Evolutionary conservation across 202 grass and related monocot species (phyloP).

Genomic region (Setaria viridis): DNA sequence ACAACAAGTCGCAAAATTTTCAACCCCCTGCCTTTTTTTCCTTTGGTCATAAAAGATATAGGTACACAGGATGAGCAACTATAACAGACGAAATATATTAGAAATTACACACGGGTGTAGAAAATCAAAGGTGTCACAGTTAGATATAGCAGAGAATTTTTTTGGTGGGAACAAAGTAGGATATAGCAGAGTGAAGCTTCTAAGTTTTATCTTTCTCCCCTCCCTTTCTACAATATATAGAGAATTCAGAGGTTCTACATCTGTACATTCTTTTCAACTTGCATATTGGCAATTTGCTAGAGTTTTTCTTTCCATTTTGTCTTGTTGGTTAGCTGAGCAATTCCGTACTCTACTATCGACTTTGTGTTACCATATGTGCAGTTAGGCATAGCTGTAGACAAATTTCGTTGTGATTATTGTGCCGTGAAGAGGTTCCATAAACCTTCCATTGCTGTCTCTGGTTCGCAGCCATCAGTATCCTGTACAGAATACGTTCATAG

Average conservation of each 20-base stretch:
- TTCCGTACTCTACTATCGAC: background rate
- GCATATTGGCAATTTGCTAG: background rate
- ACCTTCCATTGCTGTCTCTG: background rate
- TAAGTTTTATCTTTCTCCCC: background rate
- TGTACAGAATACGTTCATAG: background rate
- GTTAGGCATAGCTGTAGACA: background rate
- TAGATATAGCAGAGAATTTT: background rate
- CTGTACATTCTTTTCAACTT: background rate
- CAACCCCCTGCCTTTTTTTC: background rate
- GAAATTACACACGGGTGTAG: conserved; percentile 26
- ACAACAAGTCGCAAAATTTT: background rate
- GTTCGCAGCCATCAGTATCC: background rate
- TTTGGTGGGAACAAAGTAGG: background rate
- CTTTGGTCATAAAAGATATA: conserved; percentile 5
- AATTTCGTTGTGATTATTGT: background rate
- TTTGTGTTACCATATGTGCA: background rate
- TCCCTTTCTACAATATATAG: background rate
- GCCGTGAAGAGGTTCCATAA: background rate
- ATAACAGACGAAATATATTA: conserved; percentile 2
- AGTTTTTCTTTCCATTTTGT: background rate
- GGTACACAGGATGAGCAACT: conserved; percentile 7
- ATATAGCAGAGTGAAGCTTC: background rate
- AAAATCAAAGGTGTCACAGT: background rate
- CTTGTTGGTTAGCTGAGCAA: background rate
- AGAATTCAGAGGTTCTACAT: background rate